Evolutionary conservation across 1,284 basidiomycete species (phyloP).

Genomic region (Ustilago bromivora): DNA sequence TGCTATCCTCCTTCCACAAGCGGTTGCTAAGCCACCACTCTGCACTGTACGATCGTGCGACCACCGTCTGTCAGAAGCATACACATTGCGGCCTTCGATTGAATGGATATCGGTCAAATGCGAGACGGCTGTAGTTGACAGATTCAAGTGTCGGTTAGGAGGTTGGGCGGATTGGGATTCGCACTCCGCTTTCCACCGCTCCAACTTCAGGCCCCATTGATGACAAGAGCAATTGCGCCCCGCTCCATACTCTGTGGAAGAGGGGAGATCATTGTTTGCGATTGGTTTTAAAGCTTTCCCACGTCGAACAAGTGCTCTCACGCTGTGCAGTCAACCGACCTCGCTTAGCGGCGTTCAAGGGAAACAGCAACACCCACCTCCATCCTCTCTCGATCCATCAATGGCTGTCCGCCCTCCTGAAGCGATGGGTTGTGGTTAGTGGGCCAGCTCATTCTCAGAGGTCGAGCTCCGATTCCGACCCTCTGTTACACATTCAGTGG

Average conservation of each 20-base stretch:
- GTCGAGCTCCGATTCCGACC: conserved; percentile 5
- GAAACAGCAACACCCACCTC: neutral
- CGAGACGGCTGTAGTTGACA: no score
- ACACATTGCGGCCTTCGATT: no score
- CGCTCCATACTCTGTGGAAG: neutral
- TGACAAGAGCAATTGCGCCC: neutral
- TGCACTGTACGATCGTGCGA: no score
- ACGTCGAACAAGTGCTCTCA: neutral
- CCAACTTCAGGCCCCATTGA: neutral
- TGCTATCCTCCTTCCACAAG: neutral
- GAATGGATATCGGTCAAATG: no score
- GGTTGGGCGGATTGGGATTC: neutral
- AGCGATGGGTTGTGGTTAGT: no score
- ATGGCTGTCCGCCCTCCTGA: neutral
- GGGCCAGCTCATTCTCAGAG: neutral
- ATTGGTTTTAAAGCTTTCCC: neutral
- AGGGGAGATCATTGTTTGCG: no score
- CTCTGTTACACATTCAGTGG: neutral
- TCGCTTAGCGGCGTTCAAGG: conserved; percentile 24
- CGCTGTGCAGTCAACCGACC: conserved; percentile 8
- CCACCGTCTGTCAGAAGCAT: no score
- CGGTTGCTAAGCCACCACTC: no score
- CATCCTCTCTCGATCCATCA: neutral
- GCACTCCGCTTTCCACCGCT: conserved; percentile 10
- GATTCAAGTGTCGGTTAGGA: no score